A percentile compares a stretch with the other conserved stretches of the same genome.
Conservation (phyloP, 2,329 filamentous ascomycete genomes). For the Ceratocystis colombiana region DNA sequence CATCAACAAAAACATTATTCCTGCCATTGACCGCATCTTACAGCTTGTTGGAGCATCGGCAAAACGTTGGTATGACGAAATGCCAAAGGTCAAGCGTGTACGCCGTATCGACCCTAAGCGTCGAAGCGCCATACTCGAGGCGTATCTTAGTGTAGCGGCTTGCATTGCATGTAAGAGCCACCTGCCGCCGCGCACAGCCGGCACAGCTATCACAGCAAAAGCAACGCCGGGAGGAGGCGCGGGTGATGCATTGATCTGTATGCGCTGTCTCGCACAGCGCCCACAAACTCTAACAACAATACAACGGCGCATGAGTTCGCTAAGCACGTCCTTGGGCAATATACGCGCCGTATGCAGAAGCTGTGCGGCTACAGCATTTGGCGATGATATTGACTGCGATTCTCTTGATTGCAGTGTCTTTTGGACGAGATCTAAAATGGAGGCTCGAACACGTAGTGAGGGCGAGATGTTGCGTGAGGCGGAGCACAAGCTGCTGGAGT, state of each 20-base stretch:
- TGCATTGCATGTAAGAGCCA: conserved; percentile 61
- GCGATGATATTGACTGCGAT: conserved; percentile 75
- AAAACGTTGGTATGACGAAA: conserved; percentile 84
- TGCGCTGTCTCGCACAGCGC: conserved; percentile 47
- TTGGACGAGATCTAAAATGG: conserved; percentile 62
- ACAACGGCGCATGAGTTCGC: conserved; percentile 51
- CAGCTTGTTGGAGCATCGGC: conserved; percentile 92
- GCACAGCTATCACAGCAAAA: background rate
- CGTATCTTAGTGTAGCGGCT: conserved; percentile 73
- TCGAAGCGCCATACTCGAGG: conserved; percentile 58
- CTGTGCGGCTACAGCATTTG: conserved; percentile 62
- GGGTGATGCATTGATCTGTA: conserved; percentile 7
- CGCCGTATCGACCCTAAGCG: conserved; percentile 31
- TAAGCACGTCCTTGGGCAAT: conserved; percentile 48
- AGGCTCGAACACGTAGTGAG: conserved; percentile 38
- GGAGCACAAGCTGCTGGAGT: conserved; percentile 32
- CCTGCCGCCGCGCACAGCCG: background rate
- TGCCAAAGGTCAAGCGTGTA: conserved; percentile 80
- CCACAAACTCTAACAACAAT: conserved; percentile 47
- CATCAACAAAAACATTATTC: conserved; percentile 90
- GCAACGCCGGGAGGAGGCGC: no score
- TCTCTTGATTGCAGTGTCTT: conserved; percentile 90
- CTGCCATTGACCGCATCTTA: conserved; percentile 90
- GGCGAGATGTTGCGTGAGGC: conserved; percentile 31
- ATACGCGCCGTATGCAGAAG: conserved; percentile 65